Evolutionary conservation across 176 grass and related monocot species (phyloP), one percentile per base, ranked within the genome.

Genomic region (Saccharum spontaneum): DNA sequence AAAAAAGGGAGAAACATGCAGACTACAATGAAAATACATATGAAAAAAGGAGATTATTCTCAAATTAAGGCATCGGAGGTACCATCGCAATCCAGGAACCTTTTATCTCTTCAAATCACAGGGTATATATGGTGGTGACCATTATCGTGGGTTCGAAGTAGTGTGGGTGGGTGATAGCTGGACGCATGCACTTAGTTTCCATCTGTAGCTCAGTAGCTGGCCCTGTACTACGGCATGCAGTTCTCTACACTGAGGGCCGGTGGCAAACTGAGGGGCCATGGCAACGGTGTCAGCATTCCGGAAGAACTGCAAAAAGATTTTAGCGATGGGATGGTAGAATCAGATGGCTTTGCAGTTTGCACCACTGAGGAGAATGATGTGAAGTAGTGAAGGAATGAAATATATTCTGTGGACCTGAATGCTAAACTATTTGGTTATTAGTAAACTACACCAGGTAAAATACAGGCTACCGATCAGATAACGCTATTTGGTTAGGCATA

Each of bases 31-130:
- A 50, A 39, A 9, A n/a, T 38, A 18, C 2, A 22, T 20, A 72
- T 7, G 59, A 48, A 66, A 37, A 48, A 66, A 37, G 37, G 57
- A 15, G 6, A 55, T 10, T 65, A 31, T 39, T 46, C 64, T 41
- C 50, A 80, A 24, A 81, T 37, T 31, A 86, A 52, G 85, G 41
- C 52, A 75, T 81, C 44, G 6, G 57, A 54, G 30, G 60, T 67
- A 87, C 4, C 49, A 59, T 61, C 14, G 34, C 15, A 72, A 54
- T 74, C 44, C 15, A n/a, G 30, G 23, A 74, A 65, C 14, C 30
- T 31, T 86, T 74, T 67, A 67, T 80, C 85, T 11, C 59, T 39
- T 49, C 39, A 81, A 67, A 74, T 86, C 68, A 40, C 77, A 80
- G 28, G 69, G 69, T 41, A 80, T 15, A 80, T 79, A 80, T 81